A percentile compares a stretch with the other conserved stretches of the same genome.
phyloP scores from a whole-genome alignment of 768 basidiomycete genomes.

The Termitomyces eurrhizus region DNA sequence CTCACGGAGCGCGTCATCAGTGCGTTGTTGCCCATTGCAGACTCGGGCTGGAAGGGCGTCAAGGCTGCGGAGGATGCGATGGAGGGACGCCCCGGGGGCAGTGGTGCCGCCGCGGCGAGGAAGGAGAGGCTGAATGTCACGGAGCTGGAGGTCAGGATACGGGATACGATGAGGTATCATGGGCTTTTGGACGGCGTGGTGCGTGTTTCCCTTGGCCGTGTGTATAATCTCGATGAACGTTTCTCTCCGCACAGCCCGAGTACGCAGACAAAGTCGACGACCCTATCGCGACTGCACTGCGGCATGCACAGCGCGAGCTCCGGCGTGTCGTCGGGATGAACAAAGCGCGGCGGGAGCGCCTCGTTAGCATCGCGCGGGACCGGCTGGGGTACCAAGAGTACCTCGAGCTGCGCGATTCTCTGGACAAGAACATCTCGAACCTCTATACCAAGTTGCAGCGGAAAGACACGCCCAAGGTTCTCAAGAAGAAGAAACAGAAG shows the following conservation, averaged over 20 bases:
- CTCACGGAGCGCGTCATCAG: constrained; percentile 83
- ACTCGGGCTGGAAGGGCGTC: constrained; percentile 69
- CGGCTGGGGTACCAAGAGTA: constrained; percentile 93
- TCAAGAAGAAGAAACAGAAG: constrained; percentile 73
- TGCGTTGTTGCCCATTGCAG: constrained; percentile 67
- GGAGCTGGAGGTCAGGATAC: constrained; percentile 71
- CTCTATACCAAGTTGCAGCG: constrained; percentile 80
- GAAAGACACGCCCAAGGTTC: constrained; percentile 71
- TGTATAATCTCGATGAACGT: too few species aligned
- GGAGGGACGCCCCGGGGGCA: constrained; percentile 79
- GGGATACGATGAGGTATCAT: constrained; percentile 75
- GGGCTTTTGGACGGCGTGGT: constrained; percentile 69
- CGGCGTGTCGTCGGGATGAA: constrained; percentile 75
- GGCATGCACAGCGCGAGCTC: constrained; percentile 82
- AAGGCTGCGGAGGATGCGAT: constrained; percentile 83
- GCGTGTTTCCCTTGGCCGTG: constrained; percentile 22
- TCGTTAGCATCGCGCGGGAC: constrained; percentile 75
- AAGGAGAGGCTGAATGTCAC: constrained; percentile 74
- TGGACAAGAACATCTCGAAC: constrained; percentile 79
- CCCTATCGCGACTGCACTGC: constrained; percentile 86
- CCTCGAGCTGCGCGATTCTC: constrained; percentile 73
- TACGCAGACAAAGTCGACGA: constrained; percentile 84
- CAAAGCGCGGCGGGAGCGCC: constrained; percentile 73
- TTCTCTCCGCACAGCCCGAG: constrained; percentile 48
- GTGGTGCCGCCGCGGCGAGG: constrained; percentile 71